Percentiles rank a stretch among this genome's conserved stretches.
Conservation (phyloP, 2,329 filamentous ascomycete species). For the Exophiala alcalophila region DNA sequence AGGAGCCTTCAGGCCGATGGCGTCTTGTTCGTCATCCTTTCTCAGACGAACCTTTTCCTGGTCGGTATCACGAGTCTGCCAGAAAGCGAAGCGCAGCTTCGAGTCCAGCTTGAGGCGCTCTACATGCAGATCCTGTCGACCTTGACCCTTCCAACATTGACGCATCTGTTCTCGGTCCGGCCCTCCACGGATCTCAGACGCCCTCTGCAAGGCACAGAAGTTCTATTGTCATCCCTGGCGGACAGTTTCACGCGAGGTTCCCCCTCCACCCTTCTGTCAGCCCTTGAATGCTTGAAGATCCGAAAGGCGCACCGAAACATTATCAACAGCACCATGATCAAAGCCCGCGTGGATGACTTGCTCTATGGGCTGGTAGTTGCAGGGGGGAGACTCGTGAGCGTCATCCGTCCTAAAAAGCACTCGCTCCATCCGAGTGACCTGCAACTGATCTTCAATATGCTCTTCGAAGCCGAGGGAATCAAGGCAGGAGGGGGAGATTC, state of each 20-base stretch:
- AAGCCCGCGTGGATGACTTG: slow-evolving; percentile 70
- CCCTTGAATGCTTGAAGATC: slow-evolving; percentile 88
- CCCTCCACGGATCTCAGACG: slow-evolving; percentile 92
- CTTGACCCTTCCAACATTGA: slow-evolving; percentile 80
- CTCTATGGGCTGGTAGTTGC: slow-evolving; percentile 93
- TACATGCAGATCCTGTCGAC: slow-evolving; percentile 99
- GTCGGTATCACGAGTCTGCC: slow-evolving; percentile 87
- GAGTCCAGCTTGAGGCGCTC: slow-evolving; percentile 82
- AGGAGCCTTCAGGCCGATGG: slow-evolving; percentile 82
- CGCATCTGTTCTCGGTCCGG: slow-evolving; percentile 80
- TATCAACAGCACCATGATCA: slow-evolving; percentile 85
- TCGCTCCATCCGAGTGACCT: slow-evolving; percentile 93
- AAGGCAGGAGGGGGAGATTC: slow-evolving; percentile 92
- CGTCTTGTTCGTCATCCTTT: slow-evolving; percentile 79
- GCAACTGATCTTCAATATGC: slow-evolving; percentile 98
- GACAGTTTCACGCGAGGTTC: slow-evolving; percentile 95
- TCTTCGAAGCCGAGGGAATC: slow-evolving; percentile 90
- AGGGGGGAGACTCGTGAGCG: slow-evolving; percentile 87
- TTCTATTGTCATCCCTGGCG: slow-evolving; percentile 82
- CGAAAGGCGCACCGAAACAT: slow-evolving; percentile 79
- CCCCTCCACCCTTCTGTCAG: slow-evolving; percentile 79
- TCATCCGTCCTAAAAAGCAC: slow-evolving; percentile 89
- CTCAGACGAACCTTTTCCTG: slow-evolving; percentile 83
- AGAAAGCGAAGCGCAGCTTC: slow-evolving; percentile 88
- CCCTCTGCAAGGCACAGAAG: slow-evolving; percentile 87